Base-by-base conservation (phyloP, 1,284 basidiomycete genomes). In the Anthracocystis panici-leucophaei region DNA sequence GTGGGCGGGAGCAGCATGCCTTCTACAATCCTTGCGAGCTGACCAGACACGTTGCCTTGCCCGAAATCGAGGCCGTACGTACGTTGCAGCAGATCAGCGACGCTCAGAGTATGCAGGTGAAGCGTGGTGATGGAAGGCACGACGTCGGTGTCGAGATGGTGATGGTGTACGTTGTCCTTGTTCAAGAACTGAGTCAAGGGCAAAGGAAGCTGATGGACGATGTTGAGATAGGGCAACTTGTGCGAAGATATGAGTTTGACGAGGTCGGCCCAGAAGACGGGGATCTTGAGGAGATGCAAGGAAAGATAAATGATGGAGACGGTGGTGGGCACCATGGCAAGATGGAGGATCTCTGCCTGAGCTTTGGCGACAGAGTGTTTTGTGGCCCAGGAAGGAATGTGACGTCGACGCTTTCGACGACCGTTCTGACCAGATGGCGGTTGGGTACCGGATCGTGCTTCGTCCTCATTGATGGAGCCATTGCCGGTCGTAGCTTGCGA, bases 211-310 rank as follows among this genome's bases (percentile, higher is more conserved):
- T 89, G 82, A 18, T 89, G 88, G 29, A 90, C 85, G 38, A 90
- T 89, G 78, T 95, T 91, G 50, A 97, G 88, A 86, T 94, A 97
- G 0, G 94, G 94, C 41, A 97, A 87, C 33, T 90, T 87, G 80
- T 92, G 91, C 23, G 87, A 87, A 76, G 93, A 91, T 49, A 95
- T 90, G 59, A 91, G 86, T 46, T 33, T 51, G 20, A 61, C 41
- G 20, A 82, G 52, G 48, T 82, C 80, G 16, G 49, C 44, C 72
- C 78, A 77, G 6, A 74, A 53, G 45, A 82, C 53, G 21, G 81
- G 81, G 0, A 82, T 58, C 40, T 80, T 69, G 52, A 77, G 65
- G 23, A 71, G 52, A 33, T 76, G 53, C n/a, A 82, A 54, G 2
- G 76, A 54, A 5, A 80, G 68, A 33, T 82, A 81, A 35, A 82